Percentiles rank a stretch among this genome's conserved stretches.
Conservation (phyloP, 2,329 filamentous ascomycete species). For the Aspergillus ustus region DNA sequence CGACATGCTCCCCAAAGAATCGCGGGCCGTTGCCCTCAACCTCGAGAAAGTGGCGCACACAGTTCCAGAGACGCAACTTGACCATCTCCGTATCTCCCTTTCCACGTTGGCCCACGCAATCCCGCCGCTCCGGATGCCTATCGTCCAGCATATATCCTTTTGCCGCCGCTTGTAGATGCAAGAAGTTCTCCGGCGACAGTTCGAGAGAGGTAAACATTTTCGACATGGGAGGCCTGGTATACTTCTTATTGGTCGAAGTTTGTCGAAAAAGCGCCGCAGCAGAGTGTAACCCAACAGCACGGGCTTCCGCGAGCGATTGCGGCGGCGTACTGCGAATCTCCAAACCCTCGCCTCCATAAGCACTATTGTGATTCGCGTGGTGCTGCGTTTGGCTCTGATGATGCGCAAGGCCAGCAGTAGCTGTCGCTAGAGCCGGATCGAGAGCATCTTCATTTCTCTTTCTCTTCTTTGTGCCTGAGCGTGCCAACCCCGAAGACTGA, state of each 20-base stretch:
- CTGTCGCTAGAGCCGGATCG: conserved; percentile 40
- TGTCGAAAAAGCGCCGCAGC: conserved; percentile 59
- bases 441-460: conserved; percentile 46
- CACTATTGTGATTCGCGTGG: conserved; percentile 32
- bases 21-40: conserved; percentile 55
- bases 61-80: conserved; percentile 61
- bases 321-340: conserved; percentile 43
- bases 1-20: conserved; percentile 56
- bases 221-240: conserved; percentile 62
- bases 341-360: conserved; percentile 36
- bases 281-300: conserved; percentile 57
- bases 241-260: conserved; percentile 57
- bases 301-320: conserved; percentile 49
- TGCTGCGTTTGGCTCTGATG: conserved; percentile 29
- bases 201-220: conserved; percentile 62
- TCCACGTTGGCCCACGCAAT: conserved; percentile 62
- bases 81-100: conserved; percentile 62
- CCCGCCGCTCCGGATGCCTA: conserved; percentile 58
- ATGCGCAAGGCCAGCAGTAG: conserved; percentile 30
- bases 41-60: conserved; percentile 59
- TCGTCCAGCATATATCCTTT: conserved; percentile 63
- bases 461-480: conserved; percentile 44
- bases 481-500: conserved; percentile 36
- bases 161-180: conserved; percentile 59
- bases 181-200: conserved; percentile 60